Conservation (phyloP, 2,329 filamentous ascomycete genomes). For the Fusarium sp. region DNA sequence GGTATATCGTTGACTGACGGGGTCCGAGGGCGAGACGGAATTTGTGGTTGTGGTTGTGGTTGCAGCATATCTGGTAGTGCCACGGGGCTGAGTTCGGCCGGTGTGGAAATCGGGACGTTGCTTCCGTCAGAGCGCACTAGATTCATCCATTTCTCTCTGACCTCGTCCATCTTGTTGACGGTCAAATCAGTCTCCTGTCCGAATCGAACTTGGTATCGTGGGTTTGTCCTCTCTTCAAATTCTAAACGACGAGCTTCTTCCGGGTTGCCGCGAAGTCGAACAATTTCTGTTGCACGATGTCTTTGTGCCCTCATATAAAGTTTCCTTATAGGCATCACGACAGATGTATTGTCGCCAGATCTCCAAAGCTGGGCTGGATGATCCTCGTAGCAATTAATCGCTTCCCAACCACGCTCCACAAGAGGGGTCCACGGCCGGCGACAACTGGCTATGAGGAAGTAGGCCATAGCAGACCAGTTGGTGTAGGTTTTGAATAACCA, state of each 20-base stretch:
- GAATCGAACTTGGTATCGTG: constrained; percentile 58
- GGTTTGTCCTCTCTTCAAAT: constrained; percentile 59
- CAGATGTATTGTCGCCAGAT: constrained; percentile 59
- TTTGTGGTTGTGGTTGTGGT: constrained; percentile 28
- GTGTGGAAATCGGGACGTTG: constrained; percentile 29
- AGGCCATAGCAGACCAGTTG: constrained; percentile 65
- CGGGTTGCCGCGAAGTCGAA: constrained; percentile 60
- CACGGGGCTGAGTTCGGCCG: constrained; percentile 17
- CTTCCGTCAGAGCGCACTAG: constrained; percentile 56
- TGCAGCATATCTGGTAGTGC: constrained; percentile 33
- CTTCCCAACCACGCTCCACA: constrained; percentile 64
- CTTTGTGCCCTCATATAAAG: constrained; percentile 65
- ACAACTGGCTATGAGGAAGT: constrained; percentile 60
- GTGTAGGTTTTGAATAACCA: constrained; percentile 65
- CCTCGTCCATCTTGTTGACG: constrained; percentile 60
- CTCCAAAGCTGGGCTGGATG: constrained; percentile 58
- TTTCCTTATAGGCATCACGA: constrained; percentile 66
- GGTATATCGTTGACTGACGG: constrained; percentile 30
- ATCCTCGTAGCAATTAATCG: constrained; percentile 55
- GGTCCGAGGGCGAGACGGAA: constrained; percentile 36
- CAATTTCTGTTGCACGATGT: constrained; percentile 64
- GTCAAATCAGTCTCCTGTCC: constrained; percentile 61
- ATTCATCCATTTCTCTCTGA: constrained; percentile 63
- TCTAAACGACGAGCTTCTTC: constrained; percentile 64
- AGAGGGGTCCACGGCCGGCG: constrained; percentile 63